phyloP scores from a whole-genome alignment of 371 early-diverging fungal genomes.

The Thermomucor indicae-seudaticae region DNA sequence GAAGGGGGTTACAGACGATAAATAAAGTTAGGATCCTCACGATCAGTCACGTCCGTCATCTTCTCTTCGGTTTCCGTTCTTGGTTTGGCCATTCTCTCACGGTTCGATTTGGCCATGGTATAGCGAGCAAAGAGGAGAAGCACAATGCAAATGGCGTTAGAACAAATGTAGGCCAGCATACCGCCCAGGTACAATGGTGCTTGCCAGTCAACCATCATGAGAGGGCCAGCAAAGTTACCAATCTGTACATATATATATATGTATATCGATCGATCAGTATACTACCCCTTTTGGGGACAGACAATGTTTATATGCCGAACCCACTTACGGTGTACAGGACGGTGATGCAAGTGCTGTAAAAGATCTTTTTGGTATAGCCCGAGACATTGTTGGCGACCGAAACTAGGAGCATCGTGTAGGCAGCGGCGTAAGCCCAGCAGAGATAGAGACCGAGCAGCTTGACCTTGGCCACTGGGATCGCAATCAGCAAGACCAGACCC shows the following conservation, averaged over 20 bases:
- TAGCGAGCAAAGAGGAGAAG: slow-evolving; percentile 16
- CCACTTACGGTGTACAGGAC: slow-evolving; percentile 24
- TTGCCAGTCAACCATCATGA: slow-evolving; percentile 21
- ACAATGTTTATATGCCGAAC: not conserved
- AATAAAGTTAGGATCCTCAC: slow-evolving; percentile 21
- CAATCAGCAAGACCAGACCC: slow-evolving; percentile 21
- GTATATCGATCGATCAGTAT: not conserved
- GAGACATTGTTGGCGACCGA: slow-evolving; percentile 27
- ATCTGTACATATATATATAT: not conserved
- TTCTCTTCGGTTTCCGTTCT: not conserved
- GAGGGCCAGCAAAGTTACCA: slow-evolving; percentile 26
- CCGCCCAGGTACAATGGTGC: slow-evolving; percentile 30
- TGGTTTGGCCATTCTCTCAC: slow-evolving; percentile 4
- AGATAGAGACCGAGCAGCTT: slow-evolving; percentile 25
- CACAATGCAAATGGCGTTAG: slow-evolving; percentile 15
- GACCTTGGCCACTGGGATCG: slow-evolving; percentile 20
- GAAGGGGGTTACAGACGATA: slow-evolving; percentile 13
- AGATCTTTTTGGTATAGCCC: slow-evolving; percentile 32
- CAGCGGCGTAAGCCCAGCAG: slow-evolving; percentile 21
- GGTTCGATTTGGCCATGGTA: slow-evolving; percentile 17
- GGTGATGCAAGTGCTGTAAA: slow-evolving; percentile 17
- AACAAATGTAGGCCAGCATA: slow-evolving; percentile 23
- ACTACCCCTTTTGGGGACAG: not conserved
- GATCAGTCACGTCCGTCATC: slow-evolving; percentile 15
- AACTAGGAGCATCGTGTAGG: slow-evolving; percentile 17